phyloP scores from a whole-genome alignment of 202 grass and related monocot species.

The Schoenoplectus tabernaemontani region DNA sequence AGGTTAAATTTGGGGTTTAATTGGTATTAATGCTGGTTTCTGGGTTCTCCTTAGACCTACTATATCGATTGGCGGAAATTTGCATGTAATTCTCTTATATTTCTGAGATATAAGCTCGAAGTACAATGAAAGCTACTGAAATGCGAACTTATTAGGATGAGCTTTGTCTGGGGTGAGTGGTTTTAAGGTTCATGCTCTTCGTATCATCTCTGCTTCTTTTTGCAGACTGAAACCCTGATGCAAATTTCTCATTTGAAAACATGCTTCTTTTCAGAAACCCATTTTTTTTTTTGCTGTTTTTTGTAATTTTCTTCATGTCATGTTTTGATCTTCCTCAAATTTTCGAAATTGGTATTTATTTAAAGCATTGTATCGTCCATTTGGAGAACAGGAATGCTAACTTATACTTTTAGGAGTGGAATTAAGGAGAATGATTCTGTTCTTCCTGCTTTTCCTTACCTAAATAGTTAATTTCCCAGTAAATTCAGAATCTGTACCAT shows the following conservation, averaged over 20 bases:
- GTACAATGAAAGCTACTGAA: background rate
- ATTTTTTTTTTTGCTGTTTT: background rate
- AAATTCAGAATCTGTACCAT: background rate
- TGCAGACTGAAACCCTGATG: background rate
- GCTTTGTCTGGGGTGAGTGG: background rate
- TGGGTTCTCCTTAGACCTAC: background rate
- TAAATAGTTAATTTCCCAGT: background rate
- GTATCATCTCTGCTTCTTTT: background rate
- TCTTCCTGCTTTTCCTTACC: background rate
- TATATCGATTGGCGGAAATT: background rate
- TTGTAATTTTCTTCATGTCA: background rate
- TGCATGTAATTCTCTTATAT: background rate
- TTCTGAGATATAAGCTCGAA: background rate
- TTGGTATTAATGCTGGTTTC: background rate
- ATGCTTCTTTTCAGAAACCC: background rate
- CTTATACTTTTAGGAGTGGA: background rate
- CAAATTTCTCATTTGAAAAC: slow-evolving; percentile 1
- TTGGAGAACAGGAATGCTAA: background rate
- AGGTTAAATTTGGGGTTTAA: background rate
- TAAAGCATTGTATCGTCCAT: background rate
- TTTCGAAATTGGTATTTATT: background rate
- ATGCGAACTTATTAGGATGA: background rate
- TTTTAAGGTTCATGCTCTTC: background rate
- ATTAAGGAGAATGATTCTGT: background rate
- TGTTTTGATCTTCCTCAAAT: background rate